Evolutionary conservation across 768 basidiomycete genomes (phyloP).

Genomic region (Termitomyces sp.): DNA sequence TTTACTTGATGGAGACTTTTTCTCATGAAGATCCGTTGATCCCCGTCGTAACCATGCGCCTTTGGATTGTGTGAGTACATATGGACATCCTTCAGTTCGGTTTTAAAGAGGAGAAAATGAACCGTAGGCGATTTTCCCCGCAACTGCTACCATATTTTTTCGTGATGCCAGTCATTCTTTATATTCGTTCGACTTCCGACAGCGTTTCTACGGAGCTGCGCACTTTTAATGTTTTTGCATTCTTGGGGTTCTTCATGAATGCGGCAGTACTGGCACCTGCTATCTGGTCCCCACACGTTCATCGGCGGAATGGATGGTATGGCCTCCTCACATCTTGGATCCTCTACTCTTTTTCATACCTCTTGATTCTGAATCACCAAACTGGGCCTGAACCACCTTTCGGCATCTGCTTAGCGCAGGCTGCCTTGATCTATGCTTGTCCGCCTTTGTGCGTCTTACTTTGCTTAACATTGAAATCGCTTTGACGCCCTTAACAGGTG

Average conservation of each 20-base stretch:
- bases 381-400: neutral
- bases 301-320: neutral
- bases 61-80: neutral
- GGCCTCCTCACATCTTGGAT: neutral
- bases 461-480: neutral
- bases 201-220: neutral
- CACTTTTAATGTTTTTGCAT: neutral
- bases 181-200: neutral
- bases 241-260: neutral
- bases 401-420: neutral
- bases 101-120: neutral
- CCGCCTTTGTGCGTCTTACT: neutral
- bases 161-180: neutral
- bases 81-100: neutral
- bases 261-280: neutral
- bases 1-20: neutral
- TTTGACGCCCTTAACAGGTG: too few relatives aligned
- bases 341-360: neutral
- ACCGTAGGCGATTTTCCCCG: too few relatives aligned
- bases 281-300: neutral
- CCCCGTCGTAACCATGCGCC: neutral
- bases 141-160: neutral
- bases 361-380: neutral
- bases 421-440: neutral
- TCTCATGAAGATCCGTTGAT: neutral